Base-by-base conservation (phyloP, 1,284 basidiomycete species). In the Fomitopsis schrenkii region DNA sequence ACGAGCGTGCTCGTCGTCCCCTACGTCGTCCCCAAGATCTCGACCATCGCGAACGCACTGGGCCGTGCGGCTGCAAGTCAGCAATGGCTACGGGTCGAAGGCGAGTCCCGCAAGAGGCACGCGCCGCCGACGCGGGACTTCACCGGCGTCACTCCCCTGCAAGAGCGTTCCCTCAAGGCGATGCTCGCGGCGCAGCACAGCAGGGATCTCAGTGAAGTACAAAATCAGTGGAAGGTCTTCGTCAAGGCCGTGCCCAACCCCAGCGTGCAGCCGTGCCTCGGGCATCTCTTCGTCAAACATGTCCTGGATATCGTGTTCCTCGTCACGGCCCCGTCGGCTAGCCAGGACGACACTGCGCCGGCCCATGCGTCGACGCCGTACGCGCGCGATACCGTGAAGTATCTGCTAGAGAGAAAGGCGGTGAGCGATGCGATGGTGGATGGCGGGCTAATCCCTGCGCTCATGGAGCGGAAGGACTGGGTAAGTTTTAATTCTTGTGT, bases 381-480 rank as follows among this genome's bases (percentile, higher is more conserved):
- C 72, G 79, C 85, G 3, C 74, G 80, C 0, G 81, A 85, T 60
- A 78, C 87, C 42, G 73, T 84, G n/a, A 75, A 76, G 40, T 78
- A 79, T 69, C 76, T 91, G 28, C 73, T 92, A 5, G 77, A 83
- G 68, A 77, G 74, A 58, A 73, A 79, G 3, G 75, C 81, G 4
- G 80, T 90, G 17, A 85, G 80, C 59, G 77, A 81, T 38, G 78
- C 75, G 33, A 89, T 91, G 86, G 67, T 90, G 14, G 75, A 82
- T 1, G 80, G 79, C 22, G 85, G 84, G 3, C 69, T 91, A 17
- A 66, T 91, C 35, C 74, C 75, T 12, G 76, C 76, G 5, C 71
- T 92, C 42, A 74, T 78, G 48, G 69, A 76, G 58, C 80, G 78
- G 60, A 76, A 78, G 52, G 90, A 91, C 67, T 91, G 89, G 90